Evolutionary conservation across 768 basidiomycete species (phyloP).

Genomic region (Mycena capillaripes): DNA sequence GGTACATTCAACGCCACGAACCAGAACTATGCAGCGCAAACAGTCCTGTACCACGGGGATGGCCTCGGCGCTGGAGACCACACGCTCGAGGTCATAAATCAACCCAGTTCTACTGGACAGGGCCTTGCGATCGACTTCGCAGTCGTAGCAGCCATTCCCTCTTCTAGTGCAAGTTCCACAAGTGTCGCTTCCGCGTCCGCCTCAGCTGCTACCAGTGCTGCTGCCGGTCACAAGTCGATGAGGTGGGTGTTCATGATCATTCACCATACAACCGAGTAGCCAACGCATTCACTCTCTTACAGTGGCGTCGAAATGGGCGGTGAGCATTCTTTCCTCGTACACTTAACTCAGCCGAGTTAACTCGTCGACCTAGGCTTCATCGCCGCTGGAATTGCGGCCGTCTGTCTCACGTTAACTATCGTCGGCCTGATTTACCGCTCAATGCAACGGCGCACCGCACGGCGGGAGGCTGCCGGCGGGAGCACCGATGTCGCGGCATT

Average conservation of each 20-base stretch:
- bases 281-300: neutral
- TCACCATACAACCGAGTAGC: neutral
- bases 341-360: too few relatives aligned
- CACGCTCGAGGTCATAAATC: slow-evolving; percentile 35
- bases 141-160: neutral
- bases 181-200: slow-evolving; percentile 16
- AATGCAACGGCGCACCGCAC: neutral
- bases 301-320: neutral
- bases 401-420: slow-evolving; percentile 8
- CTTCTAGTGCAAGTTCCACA: slow-evolving; percentile 18
- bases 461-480: neutral
- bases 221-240: neutral
- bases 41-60: slow-evolving; percentile 16
- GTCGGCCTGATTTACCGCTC: slow-evolving; percentile 26
- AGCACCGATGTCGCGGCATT: slow-evolving; percentile 24
- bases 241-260: neutral
- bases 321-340: too few relatives aligned
- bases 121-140: slow-evolving; percentile 30
- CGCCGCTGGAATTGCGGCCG: slow-evolving; percentile 7
- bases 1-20: slow-evolving; percentile 37
- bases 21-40: slow-evolving; percentile 27
- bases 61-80: slow-evolving; percentile 36
- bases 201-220: neutral
- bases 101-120: neutral
- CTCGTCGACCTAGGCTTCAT: neutral